Evolutionary conservation across 176 grass and related monocot species (phyloP).

Genomic region (Carex kokanica): DNA sequence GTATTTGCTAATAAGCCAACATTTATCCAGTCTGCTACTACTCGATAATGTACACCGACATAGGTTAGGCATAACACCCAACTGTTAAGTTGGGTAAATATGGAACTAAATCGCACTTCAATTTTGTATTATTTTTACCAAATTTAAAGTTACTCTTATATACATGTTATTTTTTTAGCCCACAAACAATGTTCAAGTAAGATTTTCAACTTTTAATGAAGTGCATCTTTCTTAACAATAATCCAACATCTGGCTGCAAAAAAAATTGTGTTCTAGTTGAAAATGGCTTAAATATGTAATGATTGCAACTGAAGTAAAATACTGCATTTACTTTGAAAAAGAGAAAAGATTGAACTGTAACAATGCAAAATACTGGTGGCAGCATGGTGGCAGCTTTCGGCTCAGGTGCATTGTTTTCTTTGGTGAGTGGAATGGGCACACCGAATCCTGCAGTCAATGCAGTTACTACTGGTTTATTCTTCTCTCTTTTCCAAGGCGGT

Average conservation of each 20-base stretch:
- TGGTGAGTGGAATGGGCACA: constrained; percentile 93
- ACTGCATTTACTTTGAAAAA: not conserved
- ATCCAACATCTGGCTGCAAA: not conserved
- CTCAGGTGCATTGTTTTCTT: constrained; percentile 93
- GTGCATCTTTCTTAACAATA: not conserved
- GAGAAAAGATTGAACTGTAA: not conserved
- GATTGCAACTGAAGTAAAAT: not conserved
- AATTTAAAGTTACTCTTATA: not conserved
- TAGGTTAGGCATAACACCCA: not conserved
- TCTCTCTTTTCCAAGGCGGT: constrained; percentile 94
- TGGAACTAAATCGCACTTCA: not conserved
- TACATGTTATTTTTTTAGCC: not conserved
- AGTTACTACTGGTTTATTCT: constrained; percentile 75
- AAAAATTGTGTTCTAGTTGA: not conserved
- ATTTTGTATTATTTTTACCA: not conserved
- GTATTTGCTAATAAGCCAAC: not conserved
- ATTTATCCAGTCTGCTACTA: not conserved
- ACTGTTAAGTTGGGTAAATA: not conserved
- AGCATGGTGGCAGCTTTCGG: constrained; percentile 96
- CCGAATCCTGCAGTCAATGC: constrained; percentile 83
- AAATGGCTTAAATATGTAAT: not conserved
- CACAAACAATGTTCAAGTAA: not conserved
- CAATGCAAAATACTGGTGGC: constrained; percentile 27
- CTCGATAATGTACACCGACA: not conserved
- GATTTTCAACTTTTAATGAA: not conserved